Evolutionary conservation across 192 early-diverging fungal genomes (phyloP).

Genomic region (Coemansia sp.): DNA sequence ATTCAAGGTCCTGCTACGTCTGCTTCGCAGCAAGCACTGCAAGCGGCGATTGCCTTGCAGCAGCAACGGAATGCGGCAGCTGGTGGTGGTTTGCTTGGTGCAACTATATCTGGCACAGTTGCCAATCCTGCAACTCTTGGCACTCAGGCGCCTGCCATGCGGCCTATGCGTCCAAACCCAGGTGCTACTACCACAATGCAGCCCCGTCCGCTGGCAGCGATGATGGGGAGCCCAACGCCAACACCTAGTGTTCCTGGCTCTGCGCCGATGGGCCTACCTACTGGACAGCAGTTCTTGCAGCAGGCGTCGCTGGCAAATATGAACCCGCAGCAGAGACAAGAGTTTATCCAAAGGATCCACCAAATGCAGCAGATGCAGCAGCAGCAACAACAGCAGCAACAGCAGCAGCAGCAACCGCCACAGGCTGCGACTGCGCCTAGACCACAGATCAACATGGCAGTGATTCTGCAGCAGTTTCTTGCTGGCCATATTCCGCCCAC

Average conservation of each 20-base stretch:
- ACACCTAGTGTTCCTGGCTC: conserved; percentile 13
- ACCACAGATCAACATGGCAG: conserved; percentile 28
- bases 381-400: conserved; percentile 20
- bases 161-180: conserved; percentile 11
- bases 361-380: conserved; percentile 36
- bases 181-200: background rate
- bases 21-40: conserved; percentile 7
- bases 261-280: conserved; percentile 19
- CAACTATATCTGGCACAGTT: background rate
- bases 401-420: conserved; percentile 7
- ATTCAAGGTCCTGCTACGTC: conserved; percentile 5
- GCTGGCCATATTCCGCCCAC: conserved; percentile 31
- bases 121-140: background rate
- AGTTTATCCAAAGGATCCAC: conserved; percentile 16
- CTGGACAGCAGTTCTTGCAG: conserved; percentile 21
- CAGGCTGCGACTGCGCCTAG: conserved; percentile 12
- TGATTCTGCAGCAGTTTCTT: conserved; percentile 36
- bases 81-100: conserved; percentile 4
- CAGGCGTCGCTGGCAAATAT: conserved; percentile 21
- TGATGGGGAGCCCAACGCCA: conserved; percentile 30
- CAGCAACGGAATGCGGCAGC: conserved; percentile 17
- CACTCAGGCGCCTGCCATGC: conserved; percentile 5
- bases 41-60: conserved; percentile 12
- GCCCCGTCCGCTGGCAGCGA: conserved; percentile 10
- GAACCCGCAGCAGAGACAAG: conserved; percentile 33